phyloP scores from a whole-genome alignment of 163 green algal genomes.

The Chlorella variabilis region DNA sequence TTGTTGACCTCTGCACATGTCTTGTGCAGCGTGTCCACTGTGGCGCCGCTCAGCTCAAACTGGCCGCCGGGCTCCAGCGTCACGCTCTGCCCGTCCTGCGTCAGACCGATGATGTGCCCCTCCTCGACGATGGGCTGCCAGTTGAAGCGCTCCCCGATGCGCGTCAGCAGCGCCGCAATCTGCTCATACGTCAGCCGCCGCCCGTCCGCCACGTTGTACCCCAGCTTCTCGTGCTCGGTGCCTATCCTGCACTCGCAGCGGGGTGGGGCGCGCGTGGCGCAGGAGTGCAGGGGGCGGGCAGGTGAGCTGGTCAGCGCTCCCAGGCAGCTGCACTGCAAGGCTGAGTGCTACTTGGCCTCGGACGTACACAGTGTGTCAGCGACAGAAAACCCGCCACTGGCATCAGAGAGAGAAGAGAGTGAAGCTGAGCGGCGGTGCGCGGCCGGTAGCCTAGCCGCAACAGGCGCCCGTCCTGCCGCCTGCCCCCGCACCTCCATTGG shows the following conservation, averaged over 20 bases:
- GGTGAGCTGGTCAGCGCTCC: no score
- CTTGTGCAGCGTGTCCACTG: conserved; percentile 89
- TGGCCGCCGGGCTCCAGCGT: conserved; percentile 98
- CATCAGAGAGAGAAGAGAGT: no score
- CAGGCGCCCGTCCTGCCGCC: not conserved
- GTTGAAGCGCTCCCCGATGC: conserved; percentile 78
- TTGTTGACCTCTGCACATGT: conserved; percentile 94
- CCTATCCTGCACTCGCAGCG: conserved; percentile 81
- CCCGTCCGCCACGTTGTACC: conserved; percentile 78
- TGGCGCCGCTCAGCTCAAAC: conserved; percentile 97
- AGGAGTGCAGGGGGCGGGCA: no score
- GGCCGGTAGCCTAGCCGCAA: no score
- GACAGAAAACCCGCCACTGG: no score
- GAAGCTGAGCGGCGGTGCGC: no score
- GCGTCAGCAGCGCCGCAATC: conserved; percentile 84
- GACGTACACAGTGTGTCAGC: no score
- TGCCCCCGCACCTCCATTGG: conserved; percentile 77
- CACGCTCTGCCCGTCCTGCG: conserved; percentile 77
- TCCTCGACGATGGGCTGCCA: conserved; percentile 93
- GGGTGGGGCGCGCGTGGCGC: no score
- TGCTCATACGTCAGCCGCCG: conserved; percentile 71
- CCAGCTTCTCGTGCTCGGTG: conserved; percentile 99
- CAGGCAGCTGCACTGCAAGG: no score
- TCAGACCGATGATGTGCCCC: conserved; percentile 63
- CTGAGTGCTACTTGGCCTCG: no score